These are phyloP conservation scores for Beauveria varroae DNA, from an alignment of 2,329 filamentous ascomycete species.

Conservation along the genomic window DNA sequence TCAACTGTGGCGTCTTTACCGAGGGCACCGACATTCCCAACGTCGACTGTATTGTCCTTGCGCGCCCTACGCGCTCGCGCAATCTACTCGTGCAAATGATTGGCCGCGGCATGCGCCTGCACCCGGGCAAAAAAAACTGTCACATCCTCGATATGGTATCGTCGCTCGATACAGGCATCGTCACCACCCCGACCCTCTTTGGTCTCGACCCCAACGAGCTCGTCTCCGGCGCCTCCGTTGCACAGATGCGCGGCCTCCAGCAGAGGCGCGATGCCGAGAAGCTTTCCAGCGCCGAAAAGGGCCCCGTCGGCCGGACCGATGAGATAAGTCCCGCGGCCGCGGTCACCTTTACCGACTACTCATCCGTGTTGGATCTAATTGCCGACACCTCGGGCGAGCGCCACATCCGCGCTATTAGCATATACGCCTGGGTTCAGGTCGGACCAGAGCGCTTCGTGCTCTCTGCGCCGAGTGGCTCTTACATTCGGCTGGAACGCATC, in stretches of 20 bases:
- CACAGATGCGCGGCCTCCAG: slow-evolving; percentile 52
- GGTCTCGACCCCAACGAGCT: slow-evolving; percentile 80
- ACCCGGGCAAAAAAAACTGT: slow-evolving; percentile 75
- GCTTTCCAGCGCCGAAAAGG: slow-evolving; percentile 14
- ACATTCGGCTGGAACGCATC: slow-evolving; percentile 43
- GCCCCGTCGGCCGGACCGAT: slow-evolving; percentile 5
- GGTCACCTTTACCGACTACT: slow-evolving; percentile 83
- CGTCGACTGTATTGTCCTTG: slow-evolving; percentile 86
- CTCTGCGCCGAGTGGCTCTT: slow-evolving; percentile 55
- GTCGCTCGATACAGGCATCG: slow-evolving; percentile 72
- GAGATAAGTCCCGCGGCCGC: slow-evolving; percentile 25
- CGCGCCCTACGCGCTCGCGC: slow-evolving; percentile 81
- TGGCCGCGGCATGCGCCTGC: slow-evolving; percentile 80
- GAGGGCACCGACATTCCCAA: slow-evolving; percentile 98
- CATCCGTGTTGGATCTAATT: slow-evolving; percentile 84
- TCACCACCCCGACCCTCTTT: slow-evolving; percentile 87
- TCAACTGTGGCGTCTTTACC: slow-evolving; percentile 95
- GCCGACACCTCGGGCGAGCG: slow-evolving; percentile 71
- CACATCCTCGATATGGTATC: slow-evolving; percentile 97
- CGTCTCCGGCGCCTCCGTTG: slow-evolving; percentile 56
- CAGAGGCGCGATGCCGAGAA: slow-evolving; percentile 38
- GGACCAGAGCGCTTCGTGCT: slow-evolving; percentile 65
- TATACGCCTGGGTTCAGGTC: slow-evolving; percentile 75
- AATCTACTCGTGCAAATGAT: slow-evolving; percentile 98
- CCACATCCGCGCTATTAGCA: slow-evolving; percentile 70